phyloP scores from a whole-genome alignment of 345 rosid genomes.

The Camelina sativa region DNA sequence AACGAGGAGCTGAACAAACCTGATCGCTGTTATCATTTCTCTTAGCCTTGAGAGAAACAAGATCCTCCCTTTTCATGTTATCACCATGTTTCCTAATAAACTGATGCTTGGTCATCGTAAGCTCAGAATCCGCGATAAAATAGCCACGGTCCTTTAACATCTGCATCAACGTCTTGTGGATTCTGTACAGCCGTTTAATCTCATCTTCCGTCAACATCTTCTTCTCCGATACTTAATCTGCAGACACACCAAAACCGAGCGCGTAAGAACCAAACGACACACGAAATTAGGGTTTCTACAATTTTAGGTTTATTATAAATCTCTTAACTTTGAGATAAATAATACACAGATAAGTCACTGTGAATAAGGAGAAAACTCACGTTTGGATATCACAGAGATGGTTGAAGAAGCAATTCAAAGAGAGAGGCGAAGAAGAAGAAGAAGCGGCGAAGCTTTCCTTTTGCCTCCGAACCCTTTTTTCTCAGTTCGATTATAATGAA shows the following conservation, averaged over 20 bases:
- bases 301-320: not conserved
- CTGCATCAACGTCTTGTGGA: constrained; percentile 76
- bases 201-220: constrained; percentile 77
- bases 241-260: not conserved
- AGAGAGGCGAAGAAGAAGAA: not conserved
- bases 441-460: constrained; percentile 25
- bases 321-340: not conserved
- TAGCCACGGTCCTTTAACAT: constrained; percentile 83
- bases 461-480: constrained; percentile 20
- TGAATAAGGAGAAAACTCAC: not conserved
- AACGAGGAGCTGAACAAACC: constrained; percentile 47
- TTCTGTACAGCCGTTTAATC: constrained; percentile 62
- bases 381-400: not conserved
- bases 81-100: constrained; percentile 68
- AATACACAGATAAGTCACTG: constrained; percentile 7
- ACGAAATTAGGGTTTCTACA: constrained; percentile 20
- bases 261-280: not conserved
- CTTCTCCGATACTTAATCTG: constrained; percentile 5
- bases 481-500: not conserved
- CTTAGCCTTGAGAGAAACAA: constrained; percentile 64
- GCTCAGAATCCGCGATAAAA: constrained; percentile 66
- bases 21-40: constrained; percentile 61
- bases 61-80: constrained; percentile 90
- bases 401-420: not conserved
- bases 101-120: constrained; percentile 55